A percentile compares a stretch with the other conserved stretches of the same genome.
Conservation (phyloP, 108 stramenopile species). For the Chaetoceros tenuissimus region DNA sequence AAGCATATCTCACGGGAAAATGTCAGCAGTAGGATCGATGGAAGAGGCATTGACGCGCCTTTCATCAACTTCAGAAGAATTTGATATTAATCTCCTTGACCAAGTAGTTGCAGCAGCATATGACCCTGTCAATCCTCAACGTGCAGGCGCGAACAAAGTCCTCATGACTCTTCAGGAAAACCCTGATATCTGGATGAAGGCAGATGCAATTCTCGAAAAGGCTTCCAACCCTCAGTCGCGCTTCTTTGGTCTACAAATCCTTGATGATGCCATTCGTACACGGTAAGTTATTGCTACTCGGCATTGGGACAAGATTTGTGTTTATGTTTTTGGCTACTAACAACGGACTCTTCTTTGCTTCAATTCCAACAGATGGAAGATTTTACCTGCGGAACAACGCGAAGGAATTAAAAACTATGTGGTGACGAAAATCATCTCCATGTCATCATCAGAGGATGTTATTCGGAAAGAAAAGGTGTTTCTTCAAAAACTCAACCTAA, state of each 20-base stretch:
- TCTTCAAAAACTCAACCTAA: conserved; percentile 88
- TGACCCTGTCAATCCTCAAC: conserved; percentile 69
- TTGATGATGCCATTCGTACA: conserved; percentile 83
- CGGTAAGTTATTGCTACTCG: conserved; percentile 53
- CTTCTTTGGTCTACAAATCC: conserved; percentile 83
- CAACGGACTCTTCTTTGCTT: neutral
- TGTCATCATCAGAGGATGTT: conserved; percentile 64
- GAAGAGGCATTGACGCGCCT: conserved; percentile 34
- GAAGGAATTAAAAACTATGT: conserved; percentile 97
- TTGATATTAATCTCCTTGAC: conserved; percentile 78
- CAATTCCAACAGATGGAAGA: conserved; percentile 66
- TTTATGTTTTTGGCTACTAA: no score
- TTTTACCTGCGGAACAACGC: conserved; percentile 83
- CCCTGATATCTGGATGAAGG: conserved; percentile 73
- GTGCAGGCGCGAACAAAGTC: conserved; percentile 76
- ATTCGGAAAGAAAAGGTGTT: conserved; percentile 58
- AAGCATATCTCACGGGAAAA: no score
- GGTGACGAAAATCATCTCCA: conserved; percentile 89
- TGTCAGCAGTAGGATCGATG: conserved; percentile 12
- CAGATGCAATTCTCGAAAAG: conserved; percentile 82
- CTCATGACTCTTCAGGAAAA: conserved; percentile 85
- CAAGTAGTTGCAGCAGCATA: conserved; percentile 74
- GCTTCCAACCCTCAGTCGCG: conserved; percentile 69
- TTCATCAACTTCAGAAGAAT: conserved; percentile 45
- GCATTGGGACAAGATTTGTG: neutral